Evolutionary conservation across 164 flowering plant genomes (phyloP).

Genomic region (Tinospora cordifolia): DNA sequence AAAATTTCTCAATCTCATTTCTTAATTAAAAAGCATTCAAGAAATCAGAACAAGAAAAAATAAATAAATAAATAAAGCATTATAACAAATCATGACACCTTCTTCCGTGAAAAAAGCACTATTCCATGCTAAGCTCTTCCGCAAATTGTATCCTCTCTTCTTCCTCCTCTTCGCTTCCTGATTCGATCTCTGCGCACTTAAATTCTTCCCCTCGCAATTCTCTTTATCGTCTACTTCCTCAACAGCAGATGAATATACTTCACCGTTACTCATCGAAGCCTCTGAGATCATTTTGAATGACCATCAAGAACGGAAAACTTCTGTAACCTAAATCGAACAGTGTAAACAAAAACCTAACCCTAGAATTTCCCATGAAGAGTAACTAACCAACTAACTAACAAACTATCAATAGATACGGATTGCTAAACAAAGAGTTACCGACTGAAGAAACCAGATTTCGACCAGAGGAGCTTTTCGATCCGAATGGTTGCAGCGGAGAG

Average conservation of each 20-base stretch:
- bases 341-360: neutral
- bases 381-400: neutral
- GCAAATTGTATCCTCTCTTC: constrained; percentile 61
- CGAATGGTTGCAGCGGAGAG: constrained; percentile 31
- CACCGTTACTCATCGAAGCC: constrained; percentile 9
- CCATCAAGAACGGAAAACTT: neutral
- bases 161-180: constrained; percentile 65
- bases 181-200: constrained; percentile 26
- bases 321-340: neutral
- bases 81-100: constrained; percentile 31
- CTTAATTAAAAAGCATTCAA: neutral
- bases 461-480: constrained; percentile 18
- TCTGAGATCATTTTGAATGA: constrained; percentile 18
- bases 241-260: constrained; percentile 13
- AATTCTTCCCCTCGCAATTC: constrained; percentile 34
- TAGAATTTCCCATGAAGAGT: neutral
- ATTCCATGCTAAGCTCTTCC: constrained; percentile 96
- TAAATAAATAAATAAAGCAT: neutral
- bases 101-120: constrained; percentile 87
- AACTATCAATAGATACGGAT: neutral
- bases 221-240: constrained; percentile 33
- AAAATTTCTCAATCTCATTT: neutral
- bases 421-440: constrained; percentile 16
- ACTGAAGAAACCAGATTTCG: constrained; percentile 7
- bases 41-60: neutral